Conservation (phyloP, 2,329 filamentous ascomycete genomes). For the Penicillium sp. region DNA sequence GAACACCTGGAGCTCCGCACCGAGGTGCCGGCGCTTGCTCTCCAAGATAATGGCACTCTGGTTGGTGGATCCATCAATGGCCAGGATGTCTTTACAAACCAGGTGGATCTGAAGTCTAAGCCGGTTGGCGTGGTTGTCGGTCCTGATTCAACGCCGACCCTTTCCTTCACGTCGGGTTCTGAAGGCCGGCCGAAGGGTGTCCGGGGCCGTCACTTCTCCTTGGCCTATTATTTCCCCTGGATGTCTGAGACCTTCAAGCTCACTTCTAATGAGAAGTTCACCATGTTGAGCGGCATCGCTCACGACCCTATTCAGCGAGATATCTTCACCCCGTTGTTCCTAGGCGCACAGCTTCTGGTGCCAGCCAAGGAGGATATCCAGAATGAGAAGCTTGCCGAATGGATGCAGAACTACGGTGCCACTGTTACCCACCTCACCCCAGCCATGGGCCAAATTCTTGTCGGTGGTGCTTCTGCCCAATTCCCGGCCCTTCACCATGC, state of each 20-base stretch:
- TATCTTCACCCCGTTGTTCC: conserved; percentile 86
- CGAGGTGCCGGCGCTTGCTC: conserved; percentile 68
- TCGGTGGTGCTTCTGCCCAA: conserved; percentile 74
- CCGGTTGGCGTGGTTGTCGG: conserved; percentile 74
- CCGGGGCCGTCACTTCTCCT: conserved; percentile 76
- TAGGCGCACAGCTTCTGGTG: conserved; percentile 75
- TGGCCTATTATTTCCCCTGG: conserved; percentile 87
- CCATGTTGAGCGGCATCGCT: conserved; percentile 80
- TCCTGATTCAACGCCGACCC: conserved; percentile 75
- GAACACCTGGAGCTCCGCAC: conserved; percentile 70
- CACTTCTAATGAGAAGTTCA: conserved; percentile 70
- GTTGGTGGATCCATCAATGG: conserved; percentile 65
- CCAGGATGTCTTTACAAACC: conserved; percentile 62
- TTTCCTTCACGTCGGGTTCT: conserved; percentile 69
- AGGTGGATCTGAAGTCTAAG: conserved; percentile 52
- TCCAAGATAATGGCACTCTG: conserved; percentile 69
- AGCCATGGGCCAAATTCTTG: conserved; percentile 91
- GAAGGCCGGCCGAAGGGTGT: conserved; percentile 86
- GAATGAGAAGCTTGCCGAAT: conserved; percentile 81
- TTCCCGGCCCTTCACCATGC: conserved; percentile 75
- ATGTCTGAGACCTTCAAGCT: conserved; percentile 82
- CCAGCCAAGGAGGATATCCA: conserved; percentile 80
- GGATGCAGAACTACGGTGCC: conserved; percentile 72
- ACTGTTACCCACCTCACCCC: conserved; percentile 89
- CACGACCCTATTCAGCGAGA: conserved; percentile 60